Evolutionary conservation across 2,329 filamentous ascomycete genomes (phyloP).

Genomic region (Endoconidiophora laricicola): DNA sequence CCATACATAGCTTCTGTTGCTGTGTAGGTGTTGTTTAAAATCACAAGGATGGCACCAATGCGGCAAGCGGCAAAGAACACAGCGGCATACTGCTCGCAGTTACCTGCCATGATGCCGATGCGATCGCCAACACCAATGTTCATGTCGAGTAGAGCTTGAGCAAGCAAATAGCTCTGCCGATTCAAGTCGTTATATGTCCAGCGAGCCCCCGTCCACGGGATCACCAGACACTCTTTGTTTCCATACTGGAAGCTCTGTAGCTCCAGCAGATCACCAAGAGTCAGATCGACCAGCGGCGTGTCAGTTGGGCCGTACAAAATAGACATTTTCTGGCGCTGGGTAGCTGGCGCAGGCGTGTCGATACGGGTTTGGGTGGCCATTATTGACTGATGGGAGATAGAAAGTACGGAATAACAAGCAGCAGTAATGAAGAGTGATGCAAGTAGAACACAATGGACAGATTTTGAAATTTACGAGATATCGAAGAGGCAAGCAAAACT

Average conservation of each 20-base stretch:
- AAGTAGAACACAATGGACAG: no score
- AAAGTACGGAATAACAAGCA: neutral
- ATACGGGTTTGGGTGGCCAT: conserved; percentile 13
- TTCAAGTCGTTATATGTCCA: conserved; percentile 56
- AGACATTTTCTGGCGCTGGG: conserved; percentile 29
- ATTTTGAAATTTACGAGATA: no score
- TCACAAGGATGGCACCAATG: conserved; percentile 53
- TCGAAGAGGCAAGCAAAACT: no score
- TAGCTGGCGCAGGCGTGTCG: conserved; percentile 18
- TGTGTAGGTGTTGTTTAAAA: conserved; percentile 72
- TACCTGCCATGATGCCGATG: conserved; percentile 58
- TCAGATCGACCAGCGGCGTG: conserved; percentile 53
- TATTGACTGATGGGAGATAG: neutral
- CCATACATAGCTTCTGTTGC: conserved; percentile 55
- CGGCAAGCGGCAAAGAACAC: conserved; percentile 57
- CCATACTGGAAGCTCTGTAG: conserved; percentile 51
- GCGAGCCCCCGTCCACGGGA: conserved; percentile 58
- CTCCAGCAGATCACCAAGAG: conserved; percentile 54
- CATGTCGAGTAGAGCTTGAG: conserved; percentile 48
- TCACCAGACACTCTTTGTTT: conserved; percentile 50
- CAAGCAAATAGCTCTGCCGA: conserved; percentile 42
- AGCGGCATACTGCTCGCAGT: conserved; percentile 68
- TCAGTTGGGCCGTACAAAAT: conserved; percentile 52
- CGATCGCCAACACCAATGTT: conserved; percentile 53
- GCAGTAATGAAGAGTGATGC: neutral